A percentile compares a stretch with the other conserved stretches of the same genome.
Conservation (phyloP, 345 rosid species). For the Triadica sebifera region DNA sequence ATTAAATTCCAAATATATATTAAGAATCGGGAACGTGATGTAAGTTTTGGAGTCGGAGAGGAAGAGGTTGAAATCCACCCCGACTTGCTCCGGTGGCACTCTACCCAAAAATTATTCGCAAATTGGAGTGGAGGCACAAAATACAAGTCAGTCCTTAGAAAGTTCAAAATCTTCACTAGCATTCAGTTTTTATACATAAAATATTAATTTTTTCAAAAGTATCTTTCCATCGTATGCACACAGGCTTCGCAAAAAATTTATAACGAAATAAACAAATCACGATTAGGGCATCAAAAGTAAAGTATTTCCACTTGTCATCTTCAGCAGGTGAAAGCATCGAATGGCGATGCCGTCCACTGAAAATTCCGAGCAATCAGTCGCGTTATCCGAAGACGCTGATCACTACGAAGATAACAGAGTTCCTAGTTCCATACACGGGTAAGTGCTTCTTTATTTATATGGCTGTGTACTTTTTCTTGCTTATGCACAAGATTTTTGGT, state of each 20-base stretch:
- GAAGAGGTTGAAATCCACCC: no score
- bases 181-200: no score
- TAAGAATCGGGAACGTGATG: no score
- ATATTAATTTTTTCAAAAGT: no score
- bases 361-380: conserved; percentile 1
- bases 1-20: no score
- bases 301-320: background rate
- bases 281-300: background rate
- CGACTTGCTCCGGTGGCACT: no score
- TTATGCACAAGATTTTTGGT: background rate
- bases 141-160: no score
- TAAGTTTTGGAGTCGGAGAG: no score
- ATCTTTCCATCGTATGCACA: no score
- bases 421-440: conserved; percentile 12
- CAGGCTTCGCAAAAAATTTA: background rate
- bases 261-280: background rate
- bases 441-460: background rate
- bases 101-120: no score
- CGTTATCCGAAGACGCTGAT: conserved; percentile 1
- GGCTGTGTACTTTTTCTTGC: background rate
- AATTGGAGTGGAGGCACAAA: no score
- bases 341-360: conserved; percentile 3
- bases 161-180: no score
- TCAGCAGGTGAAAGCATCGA: background rate
- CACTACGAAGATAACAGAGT: background rate